A percentile compares a stretch with the other conserved stretches of the same genome.
These are phyloP conservation scores for Leptodermis oblonga DNA, from an alignment of 257 asterid genomes.

Conservation along the genomic window DNA sequence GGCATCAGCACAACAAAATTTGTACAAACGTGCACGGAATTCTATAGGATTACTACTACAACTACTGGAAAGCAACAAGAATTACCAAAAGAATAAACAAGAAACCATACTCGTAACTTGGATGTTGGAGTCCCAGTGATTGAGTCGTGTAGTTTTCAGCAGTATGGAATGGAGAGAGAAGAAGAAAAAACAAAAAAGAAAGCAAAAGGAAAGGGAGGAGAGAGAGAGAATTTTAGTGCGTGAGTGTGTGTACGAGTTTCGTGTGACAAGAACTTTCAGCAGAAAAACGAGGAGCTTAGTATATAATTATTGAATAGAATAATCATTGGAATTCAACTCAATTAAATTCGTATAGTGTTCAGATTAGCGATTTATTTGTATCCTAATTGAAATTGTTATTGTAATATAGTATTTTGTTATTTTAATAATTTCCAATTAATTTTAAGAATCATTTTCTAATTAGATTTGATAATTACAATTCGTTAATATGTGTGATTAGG, in stretches of 20 bases:
- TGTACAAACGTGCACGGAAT: constrained; percentile 2
- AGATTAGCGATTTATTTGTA: not conserved
- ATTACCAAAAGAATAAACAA: not conserved
- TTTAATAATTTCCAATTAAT: too few species aligned
- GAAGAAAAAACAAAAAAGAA: not conserved
- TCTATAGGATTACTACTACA: not conserved
- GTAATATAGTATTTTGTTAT: not conserved
- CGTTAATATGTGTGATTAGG: too few species aligned
- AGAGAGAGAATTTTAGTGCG: constrained; percentile 7
- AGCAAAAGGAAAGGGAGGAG: not conserved
- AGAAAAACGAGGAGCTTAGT: constrained; percentile 14
- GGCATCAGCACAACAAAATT: not conserved
- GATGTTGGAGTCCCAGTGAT: constrained; percentile 8
- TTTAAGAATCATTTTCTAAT: too few species aligned
- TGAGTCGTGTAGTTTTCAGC: constrained; percentile 16
- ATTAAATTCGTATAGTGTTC: not conserved
- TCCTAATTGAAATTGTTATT: not conserved
- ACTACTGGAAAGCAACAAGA: not conserved
- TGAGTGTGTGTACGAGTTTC: not conserved
- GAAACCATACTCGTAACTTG: constrained; percentile 9
- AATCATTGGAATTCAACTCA: not conserved
- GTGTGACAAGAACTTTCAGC: constrained; percentile 17
- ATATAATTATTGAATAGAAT: not conserved
- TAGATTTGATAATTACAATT: too few species aligned
- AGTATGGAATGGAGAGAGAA: not conserved